Evolutionary conservation across 2,329 filamentous ascomycete species (phyloP).

Genomic region (Aspergillus sp.): DNA sequence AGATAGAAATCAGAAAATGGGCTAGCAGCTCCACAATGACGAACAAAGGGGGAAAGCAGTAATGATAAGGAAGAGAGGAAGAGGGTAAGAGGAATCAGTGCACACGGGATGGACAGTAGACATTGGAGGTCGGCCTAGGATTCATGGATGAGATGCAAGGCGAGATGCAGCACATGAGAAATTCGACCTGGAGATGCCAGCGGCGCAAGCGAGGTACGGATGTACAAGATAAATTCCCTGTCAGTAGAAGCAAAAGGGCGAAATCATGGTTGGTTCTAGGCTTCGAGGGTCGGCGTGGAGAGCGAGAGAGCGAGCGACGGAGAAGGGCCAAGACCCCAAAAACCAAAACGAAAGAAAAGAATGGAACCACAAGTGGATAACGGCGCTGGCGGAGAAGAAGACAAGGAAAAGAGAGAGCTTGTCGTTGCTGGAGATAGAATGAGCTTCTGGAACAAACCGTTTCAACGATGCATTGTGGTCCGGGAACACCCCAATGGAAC

Average conservation of each 20-base stretch:
- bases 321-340: constrained; percentile 7
- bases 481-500: constrained; percentile 1
- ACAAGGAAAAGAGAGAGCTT: constrained; percentile 11
- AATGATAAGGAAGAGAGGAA: constrained; percentile 13
- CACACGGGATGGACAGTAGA: constrained; percentile 20
- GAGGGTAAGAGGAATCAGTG: constrained; percentile 14
- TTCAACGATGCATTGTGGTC: constrained; percentile 25
- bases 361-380: constrained; percentile 16
- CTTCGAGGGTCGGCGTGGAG: constrained; percentile 7
- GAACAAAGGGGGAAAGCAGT: constrained; percentile 7
- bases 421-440: constrained; percentile 21
- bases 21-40: constrained; percentile 16
- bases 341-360: constrained; percentile 7
- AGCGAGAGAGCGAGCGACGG: constrained; percentile 3
- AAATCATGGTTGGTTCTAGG: constrained; percentile 16
- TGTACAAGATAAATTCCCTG: not conserved
- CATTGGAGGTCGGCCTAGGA: constrained; percentile 23
- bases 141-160: not conserved
- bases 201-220: not conserved
- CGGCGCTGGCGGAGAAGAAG: constrained; percentile 10
- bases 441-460: constrained; percentile 19
- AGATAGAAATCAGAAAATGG: constrained; percentile 17
- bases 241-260: constrained; percentile 6
- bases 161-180: constrained; percentile 12
- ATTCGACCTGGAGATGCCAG: not conserved